A percentile compares a stretch with the other conserved stretches of the same genome.
Evolutionary conservation across 345 rosid genomes (phyloP).

Genomic region (Salix koriyanagi): DNA sequence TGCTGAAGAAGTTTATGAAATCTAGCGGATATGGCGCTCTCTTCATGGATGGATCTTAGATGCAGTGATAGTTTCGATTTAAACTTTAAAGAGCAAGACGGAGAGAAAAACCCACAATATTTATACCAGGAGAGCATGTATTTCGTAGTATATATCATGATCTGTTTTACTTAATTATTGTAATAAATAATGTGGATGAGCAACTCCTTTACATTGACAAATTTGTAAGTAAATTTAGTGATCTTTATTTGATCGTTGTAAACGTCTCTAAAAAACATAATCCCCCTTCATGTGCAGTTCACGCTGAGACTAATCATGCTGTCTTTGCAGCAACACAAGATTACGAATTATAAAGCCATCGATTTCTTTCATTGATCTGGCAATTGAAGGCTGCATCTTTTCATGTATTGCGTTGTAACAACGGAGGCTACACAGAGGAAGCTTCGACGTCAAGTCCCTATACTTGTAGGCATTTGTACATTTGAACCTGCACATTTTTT

Average conservation of each 20-base stretch:
- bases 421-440: slow-evolving; percentile 29
- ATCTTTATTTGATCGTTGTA: too few species aligned
- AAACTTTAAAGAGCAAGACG: neutral
- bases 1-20: slow-evolving; percentile 82
- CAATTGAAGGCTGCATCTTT: slow-evolving; percentile 5
- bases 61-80: neutral
- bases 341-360: neutral
- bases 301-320: neutral
- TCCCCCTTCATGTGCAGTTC: neutral
- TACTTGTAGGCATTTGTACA: slow-evolving; percentile 26
- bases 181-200: slow-evolving; percentile 17
- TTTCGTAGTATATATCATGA: neutral
- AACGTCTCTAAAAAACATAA: neutral
- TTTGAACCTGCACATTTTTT: slow-evolving; percentile 32
- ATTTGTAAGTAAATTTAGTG: too few species aligned
- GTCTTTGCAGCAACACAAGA: neutral
- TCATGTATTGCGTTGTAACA: slow-evolving; percentile 31
- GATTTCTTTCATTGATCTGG: neutral
- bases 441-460: slow-evolving; percentile 22
- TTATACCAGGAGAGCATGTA: neutral
- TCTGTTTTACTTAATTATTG: slow-evolving; percentile 11
- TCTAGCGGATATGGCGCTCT: slow-evolving; percentile 71
- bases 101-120: neutral
- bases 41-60: slow-evolving; percentile 74
- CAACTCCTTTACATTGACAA: neutral